These are phyloP conservation scores for Closterium sp. DNA, from an alignment of 139 green algal genomes.

Conservation along the genomic window DNA sequence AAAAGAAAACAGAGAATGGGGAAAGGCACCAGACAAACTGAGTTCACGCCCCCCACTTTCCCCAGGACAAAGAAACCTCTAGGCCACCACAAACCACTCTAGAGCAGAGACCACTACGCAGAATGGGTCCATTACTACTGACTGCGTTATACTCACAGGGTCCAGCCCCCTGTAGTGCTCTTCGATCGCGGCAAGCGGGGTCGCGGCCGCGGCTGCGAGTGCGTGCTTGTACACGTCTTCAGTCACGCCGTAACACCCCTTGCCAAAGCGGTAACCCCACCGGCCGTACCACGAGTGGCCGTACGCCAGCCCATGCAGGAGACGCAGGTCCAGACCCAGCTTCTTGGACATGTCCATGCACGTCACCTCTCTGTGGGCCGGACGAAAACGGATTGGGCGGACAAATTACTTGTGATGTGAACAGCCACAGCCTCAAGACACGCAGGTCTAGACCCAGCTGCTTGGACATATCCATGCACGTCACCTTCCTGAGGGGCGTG, in stretches of 20 bases:
- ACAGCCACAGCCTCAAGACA: not conserved
- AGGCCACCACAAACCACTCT: not conserved
- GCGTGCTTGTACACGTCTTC: slow-evolving; percentile 63
- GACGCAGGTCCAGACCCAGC: slow-evolving; percentile 81
- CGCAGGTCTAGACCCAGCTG: slow-evolving; percentile 88
- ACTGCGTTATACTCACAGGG: not conserved
- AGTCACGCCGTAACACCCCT: slow-evolving; percentile 78
- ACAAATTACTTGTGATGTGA: not conserved
- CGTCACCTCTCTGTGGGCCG: slow-evolving; percentile 29
- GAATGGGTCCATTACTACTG: too few relatives aligned
- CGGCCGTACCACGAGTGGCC: slow-evolving; percentile 87
- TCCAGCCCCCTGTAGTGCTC: not conserved
- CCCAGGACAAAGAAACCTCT: slow-evolving; percentile 10
- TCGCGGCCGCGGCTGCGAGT: slow-evolving; percentile 22
- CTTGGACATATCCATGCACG: slow-evolving; percentile 80
- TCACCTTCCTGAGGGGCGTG: slow-evolving; percentile 36
- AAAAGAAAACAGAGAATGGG: not conserved
- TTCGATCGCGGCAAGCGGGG: not conserved
- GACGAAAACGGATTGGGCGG: not conserved
- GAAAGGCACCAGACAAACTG: not conserved
- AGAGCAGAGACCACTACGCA: too few relatives aligned
- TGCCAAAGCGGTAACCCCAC: slow-evolving; percentile 90
- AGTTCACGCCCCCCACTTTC: not conserved
- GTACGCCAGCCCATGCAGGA: slow-evolving; percentile 77
- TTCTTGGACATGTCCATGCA: slow-evolving; percentile 87